phyloP scores from a whole-genome alignment of 768 basidiomycete species.

The Sporobolomyces pararoseus region DNA sequence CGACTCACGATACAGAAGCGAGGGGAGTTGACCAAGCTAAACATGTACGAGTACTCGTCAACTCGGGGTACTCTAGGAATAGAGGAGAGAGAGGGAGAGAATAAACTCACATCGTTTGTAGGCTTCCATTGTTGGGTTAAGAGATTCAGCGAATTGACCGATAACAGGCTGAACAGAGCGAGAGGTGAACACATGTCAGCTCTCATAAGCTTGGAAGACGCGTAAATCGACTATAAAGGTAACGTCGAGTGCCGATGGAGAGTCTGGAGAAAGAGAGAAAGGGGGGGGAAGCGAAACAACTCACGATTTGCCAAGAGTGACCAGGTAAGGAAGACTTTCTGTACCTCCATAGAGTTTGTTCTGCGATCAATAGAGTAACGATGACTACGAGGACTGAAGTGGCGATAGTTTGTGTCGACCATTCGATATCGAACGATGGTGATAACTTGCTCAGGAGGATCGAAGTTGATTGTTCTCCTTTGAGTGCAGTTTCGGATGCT shows the following conservation, averaged over 20 bases:
- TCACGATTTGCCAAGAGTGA: conserved; percentile 37
- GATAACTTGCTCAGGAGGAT: conserved; percentile 8
- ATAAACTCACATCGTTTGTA: conserved; percentile 62
- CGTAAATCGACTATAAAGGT: background rate
- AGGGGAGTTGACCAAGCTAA: conserved; percentile 85
- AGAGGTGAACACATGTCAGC: conserved; percentile 48
- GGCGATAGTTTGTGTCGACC: conserved; percentile 14
- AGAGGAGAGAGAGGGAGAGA: background rate
- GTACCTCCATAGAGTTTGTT: conserved; percentile 80
- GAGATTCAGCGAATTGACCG: conserved; percentile 84
- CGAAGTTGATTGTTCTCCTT: background rate
- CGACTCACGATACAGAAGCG: conserved; percentile 65
- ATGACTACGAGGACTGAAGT: conserved; percentile 56
- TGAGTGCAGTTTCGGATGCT: background rate
- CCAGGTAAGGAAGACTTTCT: conserved; percentile 89
- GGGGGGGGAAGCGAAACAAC: conserved; percentile 5
- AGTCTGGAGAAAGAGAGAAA: background rate
- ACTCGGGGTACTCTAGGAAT: background rate
- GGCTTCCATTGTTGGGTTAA: conserved; percentile 83
- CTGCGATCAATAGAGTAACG: conserved; percentile 70
- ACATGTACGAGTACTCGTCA: background rate
- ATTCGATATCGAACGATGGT: conserved; percentile 18
- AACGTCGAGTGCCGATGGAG: no score
- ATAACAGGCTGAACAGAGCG: conserved; percentile 63
- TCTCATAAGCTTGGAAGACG: background rate